A percentile compares a stretch with the other conserved stretches of the same genome.
Conservation (phyloP, 1,139 yeast species). For the Magnusiomyces fungicola region DNA sequence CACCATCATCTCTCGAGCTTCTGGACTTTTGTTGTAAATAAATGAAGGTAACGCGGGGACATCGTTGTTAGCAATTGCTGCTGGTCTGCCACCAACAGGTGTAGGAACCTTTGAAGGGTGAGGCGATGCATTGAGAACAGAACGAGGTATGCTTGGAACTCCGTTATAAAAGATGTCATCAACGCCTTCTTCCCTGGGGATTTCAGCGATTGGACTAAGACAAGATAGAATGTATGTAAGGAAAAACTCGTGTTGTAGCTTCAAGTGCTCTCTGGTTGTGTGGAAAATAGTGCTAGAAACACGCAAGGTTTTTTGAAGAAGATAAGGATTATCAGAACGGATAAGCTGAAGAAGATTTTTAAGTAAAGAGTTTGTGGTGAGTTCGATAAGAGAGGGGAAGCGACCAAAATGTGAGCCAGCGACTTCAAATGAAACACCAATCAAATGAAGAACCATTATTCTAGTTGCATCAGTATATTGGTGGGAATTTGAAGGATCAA, state of each 20-base stretch:
- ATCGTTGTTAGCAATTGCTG: not conserved
- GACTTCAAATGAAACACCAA: constrained; percentile 76
- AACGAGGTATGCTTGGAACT: constrained; percentile 33
- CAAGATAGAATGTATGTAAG: constrained; percentile 35
- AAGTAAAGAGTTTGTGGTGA: constrained; percentile 72
- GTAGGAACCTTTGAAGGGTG: constrained; percentile 16
- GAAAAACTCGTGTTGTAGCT: constrained; percentile 37
- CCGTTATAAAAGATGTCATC: constrained; percentile 38
- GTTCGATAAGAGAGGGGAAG: constrained; percentile 58
- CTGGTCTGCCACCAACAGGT: constrained; percentile 18
- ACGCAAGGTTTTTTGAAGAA: constrained; percentile 70
- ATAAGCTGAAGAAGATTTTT: constrained; percentile 76
- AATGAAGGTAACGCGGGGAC: constrained; percentile 12
- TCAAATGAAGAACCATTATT: constrained; percentile 68
- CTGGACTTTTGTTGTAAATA: constrained; percentile 29
- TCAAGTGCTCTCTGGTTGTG: constrained; percentile 31
- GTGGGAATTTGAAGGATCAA: constrained; percentile 73
- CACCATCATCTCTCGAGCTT: constrained; percentile 69
- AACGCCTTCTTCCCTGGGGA: constrained; percentile 35
- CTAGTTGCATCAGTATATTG: constrained; percentile 86
- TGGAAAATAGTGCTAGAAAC: constrained; percentile 54
- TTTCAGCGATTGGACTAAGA: constrained; percentile 33
- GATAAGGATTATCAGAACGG: constrained; percentile 57
- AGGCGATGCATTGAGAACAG: constrained; percentile 28
- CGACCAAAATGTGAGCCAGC: constrained; percentile 60